phyloP scores from a whole-genome alignment of 2,329 filamentous ascomycete species.

The Aspergillus quadrilineatus region DNA sequence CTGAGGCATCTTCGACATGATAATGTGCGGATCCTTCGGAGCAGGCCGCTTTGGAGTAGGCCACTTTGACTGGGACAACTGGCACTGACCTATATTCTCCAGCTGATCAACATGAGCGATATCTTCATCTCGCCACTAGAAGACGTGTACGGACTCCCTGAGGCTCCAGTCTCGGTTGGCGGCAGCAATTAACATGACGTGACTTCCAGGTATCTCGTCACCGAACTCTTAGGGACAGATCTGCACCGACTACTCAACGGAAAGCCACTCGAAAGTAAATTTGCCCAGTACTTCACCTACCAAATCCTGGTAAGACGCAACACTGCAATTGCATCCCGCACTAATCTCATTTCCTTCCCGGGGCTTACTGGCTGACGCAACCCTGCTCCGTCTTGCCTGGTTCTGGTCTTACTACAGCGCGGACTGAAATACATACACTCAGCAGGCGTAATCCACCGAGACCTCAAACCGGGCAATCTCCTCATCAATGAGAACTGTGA shows the following conservation, averaged over 20 bases:
- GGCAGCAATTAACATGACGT: conserved; percentile 9
- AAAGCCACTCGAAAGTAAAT: conserved; percentile 94
- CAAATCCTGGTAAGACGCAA: conserved; percentile 76
- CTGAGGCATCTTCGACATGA: conserved; percentile 95
- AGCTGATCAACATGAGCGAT: conserved; percentile 97
- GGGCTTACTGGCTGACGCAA: not conserved
- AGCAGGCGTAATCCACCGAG: conserved; percentile 93
- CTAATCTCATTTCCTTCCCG: conserved; percentile 18
- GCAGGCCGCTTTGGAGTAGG: not conserved
- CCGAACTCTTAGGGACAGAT: conserved; percentile 94
- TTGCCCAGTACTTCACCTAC: conserved; percentile 99
- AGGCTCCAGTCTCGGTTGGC: too few relatives aligned
- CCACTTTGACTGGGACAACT: not conserved
- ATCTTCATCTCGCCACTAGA: conserved; percentile 99
- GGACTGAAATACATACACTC: conserved; percentile 99
- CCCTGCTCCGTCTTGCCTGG: conserved; percentile 41
- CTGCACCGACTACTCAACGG: conserved; percentile 93
- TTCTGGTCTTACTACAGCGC: conserved; percentile 57
- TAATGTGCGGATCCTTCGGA: conserved; percentile 64
- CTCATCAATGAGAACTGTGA: conserved; percentile 99
- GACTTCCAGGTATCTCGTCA: conserved; percentile 82
- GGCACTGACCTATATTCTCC: conserved; percentile 13
- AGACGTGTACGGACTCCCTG: conserved; percentile 71
- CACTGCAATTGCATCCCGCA: not conserved
- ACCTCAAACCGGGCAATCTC: conserved; percentile 98